Percentiles rank a stretch among this genome's conserved stretches.
Evolutionary conservation across 805 yeast genomes (phyloP).

Genomic region (Barnettozyma botsteinii): DNA sequence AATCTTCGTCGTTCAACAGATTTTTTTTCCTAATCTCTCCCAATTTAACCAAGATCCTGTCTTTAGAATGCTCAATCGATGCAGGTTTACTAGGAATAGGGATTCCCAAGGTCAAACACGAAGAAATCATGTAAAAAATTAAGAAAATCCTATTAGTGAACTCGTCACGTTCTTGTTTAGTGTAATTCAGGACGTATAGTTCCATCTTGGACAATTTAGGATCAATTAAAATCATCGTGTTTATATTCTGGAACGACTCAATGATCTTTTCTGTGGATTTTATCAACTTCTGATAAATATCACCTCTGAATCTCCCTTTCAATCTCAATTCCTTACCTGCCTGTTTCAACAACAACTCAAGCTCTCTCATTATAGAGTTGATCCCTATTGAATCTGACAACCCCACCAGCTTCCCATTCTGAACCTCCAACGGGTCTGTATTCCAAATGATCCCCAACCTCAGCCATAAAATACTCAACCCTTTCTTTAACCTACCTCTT

Average conservation of each 20-base stretch:
- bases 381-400: slow-evolving; percentile 33
- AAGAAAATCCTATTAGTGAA: slow-evolving; percentile 67
- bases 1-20: slow-evolving; percentile 57
- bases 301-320: slow-evolving; percentile 64
- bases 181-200: slow-evolving; percentile 46
- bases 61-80: slow-evolving; percentile 68
- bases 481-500: slow-evolving; percentile 56
- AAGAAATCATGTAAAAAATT: slow-evolving; percentile 72
- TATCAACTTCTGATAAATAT: slow-evolving; percentile 45
- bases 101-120: slow-evolving; percentile 68
- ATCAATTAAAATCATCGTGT: slow-evolving; percentile 60
- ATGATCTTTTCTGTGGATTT: slow-evolving; percentile 56
- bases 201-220: slow-evolving; percentile 49
- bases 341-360: slow-evolving; percentile 55
- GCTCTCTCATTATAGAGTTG: slow-evolving; percentile 51
- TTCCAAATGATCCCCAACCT: slow-evolving; percentile 80
- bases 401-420: slow-evolving; percentile 23
- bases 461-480: slow-evolving; percentile 67
- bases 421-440: slow-evolving; percentile 56
- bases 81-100: slow-evolving; percentile 78
- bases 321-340: slow-evolving; percentile 73
- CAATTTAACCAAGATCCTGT: slow-evolving; percentile 58
- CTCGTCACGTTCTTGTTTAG: slow-evolving; percentile 56
- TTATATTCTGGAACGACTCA: slow-evolving; percentile 71
- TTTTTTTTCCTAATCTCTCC: slow-evolving; percentile 46